Evolutionary conservation across 345 rosid genomes (phyloP), one percentile per base, ranked within the genome.

Genomic region (Murraya koenigii): DNA sequence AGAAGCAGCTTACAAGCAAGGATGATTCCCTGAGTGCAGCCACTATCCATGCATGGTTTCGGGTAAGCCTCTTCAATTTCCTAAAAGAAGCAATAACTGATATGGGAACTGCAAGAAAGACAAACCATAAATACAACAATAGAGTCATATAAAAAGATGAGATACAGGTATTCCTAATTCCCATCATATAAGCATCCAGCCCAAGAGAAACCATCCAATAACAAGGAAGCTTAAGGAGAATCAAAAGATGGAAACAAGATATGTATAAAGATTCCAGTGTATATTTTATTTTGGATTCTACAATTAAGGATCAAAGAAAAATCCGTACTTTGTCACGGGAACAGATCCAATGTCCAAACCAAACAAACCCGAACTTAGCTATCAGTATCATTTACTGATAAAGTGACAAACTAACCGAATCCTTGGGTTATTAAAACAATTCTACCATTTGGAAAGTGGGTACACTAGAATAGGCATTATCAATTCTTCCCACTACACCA

Each of bases 41-140:
- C 52, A 75, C 87, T 60, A 91, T 87, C 71, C 80, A 60, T 55
- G 86, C 79, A 82, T 74, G 78, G 78, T 88, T 89, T 79, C 78
- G 84, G 19, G 94, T 86, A 76, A 95, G 95, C 85, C 87, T 92
- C 81, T 95, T 95, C 91, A 92, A 83, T 86, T 88, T 95, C 81
- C 85, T 85, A 75, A 91, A 95, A 20, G 96, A 87, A 66, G 91
- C 90, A 82, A 95, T 83, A 74, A 84, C 38, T n/a, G 91, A 68
- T 66, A 92, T 82, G n/a, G 96, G 90, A 84, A 95, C 99, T 95
- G 94, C 89, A 82, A 64, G 64, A 32, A 49, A 52, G 80, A 67
- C 25, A 60, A 26, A 33, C 11, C 67, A 77, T 49, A 26, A 14
- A 26, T 33, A 33, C 22, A 44, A 13, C 59, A 52, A 20, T 38